A percentile compares a stretch with the other conserved stretches of the same genome.
Evolutionary conservation across 225 moss, liverwort and hornwort species (phyloP).

Genomic region (Sphagnum contortum): DNA sequence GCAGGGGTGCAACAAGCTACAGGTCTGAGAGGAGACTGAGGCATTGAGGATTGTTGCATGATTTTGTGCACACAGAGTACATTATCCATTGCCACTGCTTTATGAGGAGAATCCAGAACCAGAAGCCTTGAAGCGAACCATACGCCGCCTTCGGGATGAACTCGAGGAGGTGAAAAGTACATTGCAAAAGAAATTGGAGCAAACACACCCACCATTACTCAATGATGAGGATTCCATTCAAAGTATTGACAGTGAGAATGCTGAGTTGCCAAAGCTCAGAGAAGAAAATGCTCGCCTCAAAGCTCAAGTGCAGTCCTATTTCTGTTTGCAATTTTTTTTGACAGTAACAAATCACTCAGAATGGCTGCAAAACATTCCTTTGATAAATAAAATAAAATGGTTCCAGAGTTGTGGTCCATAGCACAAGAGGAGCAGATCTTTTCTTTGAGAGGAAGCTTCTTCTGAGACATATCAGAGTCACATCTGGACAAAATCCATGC

Average conservation of each 20-base stretch:
- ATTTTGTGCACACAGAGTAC: constrained; percentile 39
- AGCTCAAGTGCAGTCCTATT: constrained; percentile 23
- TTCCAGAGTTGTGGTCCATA: no score
- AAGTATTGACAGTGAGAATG: constrained; percentile 14
- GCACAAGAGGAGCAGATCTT: no score
- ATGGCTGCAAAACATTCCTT: no score
- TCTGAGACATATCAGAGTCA: no score
- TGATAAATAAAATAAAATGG: no score
- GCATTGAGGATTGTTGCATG: no score
- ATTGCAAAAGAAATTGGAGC: constrained; percentile 38
- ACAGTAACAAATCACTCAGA: no score
- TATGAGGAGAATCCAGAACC: constrained; percentile 64
- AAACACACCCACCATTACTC: constrained; percentile 23
- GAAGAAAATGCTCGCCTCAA: constrained; percentile 45
- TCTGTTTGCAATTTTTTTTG: background rate
- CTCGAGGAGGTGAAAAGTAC: constrained; percentile 48
- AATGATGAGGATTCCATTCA: constrained; percentile 37
- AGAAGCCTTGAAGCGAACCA: constrained; percentile 48
- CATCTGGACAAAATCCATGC: no score
- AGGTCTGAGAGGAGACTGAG: no score
- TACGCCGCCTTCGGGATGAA: constrained; percentile 63
- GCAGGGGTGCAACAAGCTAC: no score
- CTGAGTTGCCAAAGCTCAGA: constrained; percentile 29
- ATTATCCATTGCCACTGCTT: constrained; percentile 76
- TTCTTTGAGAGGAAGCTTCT: no score